phyloP scores from a whole-genome alignment of 805 yeast species.

The Pichia occidentalis region DNA sequence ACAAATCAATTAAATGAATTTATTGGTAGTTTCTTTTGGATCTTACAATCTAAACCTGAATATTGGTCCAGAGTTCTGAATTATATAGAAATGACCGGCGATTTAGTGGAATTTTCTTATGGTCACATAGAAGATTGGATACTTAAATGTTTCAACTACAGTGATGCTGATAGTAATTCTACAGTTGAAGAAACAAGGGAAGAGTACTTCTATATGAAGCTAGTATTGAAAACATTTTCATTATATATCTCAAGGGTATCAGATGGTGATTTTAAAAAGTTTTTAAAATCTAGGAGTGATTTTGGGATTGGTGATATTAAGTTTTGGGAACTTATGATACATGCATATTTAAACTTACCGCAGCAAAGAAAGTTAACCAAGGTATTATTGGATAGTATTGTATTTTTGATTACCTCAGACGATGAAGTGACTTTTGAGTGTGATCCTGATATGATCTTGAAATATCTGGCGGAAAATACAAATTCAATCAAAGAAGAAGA shows the following conservation, averaged over 20 bases:
- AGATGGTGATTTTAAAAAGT: slow-evolving; percentile 20
- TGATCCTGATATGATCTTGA: slow-evolving; percentile 61
- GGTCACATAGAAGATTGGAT: slow-evolving; percentile 32
- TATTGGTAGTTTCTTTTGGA: slow-evolving; percentile 72
- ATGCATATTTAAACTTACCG: slow-evolving; percentile 40
- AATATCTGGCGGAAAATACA: slow-evolving; percentile 21
- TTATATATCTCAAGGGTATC: slow-evolving; percentile 31
- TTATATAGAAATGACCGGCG: slow-evolving; percentile 20
- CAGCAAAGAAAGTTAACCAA: slow-evolving; percentile 43
- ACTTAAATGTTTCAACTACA: slow-evolving; percentile 28
- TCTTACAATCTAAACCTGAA: slow-evolving; percentile 75
- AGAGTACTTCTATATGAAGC: slow-evolving; percentile 56
- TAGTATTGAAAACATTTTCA: slow-evolving; percentile 44
- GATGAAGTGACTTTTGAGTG: slow-evolving; percentile 65
- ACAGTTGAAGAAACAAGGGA: slow-evolving; percentile 49
- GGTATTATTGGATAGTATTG: slow-evolving; percentile 33
- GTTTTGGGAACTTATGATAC: slow-evolving; percentile 41
- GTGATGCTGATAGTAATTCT: slow-evolving; percentile 13
- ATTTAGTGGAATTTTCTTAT: slow-evolving; percentile 15
- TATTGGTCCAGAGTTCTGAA: slow-evolving; percentile 57
- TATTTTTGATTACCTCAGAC: slow-evolving; percentile 36
- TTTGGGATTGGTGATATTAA: slow-evolving; percentile 14
- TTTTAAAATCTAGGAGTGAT: slow-evolving; percentile 22
- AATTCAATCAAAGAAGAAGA: slow-evolving; percentile 27
- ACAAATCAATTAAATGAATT: slow-evolving; percentile 50